Evolutionary conservation across 352 stramenopile species (phyloP).

Genomic region (Elongisporangium prolatum): DNA sequence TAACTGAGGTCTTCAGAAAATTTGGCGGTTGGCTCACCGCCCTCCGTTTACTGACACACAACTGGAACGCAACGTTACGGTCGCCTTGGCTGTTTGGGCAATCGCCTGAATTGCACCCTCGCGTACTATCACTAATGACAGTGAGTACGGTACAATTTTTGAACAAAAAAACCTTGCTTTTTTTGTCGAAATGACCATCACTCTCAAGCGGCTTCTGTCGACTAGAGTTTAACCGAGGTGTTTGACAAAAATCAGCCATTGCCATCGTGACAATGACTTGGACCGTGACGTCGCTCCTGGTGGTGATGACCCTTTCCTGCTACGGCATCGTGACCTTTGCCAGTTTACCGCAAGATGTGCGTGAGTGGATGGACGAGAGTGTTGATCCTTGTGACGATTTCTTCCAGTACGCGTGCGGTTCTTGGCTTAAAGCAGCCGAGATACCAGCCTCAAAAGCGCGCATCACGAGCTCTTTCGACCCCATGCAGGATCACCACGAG

Average conservation of each 20-base stretch:
- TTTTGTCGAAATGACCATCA: too few relatives aligned
- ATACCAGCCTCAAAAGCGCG: not conserved
- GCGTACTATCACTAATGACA: not conserved
- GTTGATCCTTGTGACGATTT: slow-evolving; percentile 2
- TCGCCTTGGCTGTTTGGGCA: not conserved
- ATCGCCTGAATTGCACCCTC: not conserved
- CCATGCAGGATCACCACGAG: not conserved
- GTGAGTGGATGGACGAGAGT: slow-evolving; percentile 2
- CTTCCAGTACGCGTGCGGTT: slow-evolving; percentile 1
- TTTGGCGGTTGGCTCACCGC: not conserved
- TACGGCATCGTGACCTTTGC: not conserved
- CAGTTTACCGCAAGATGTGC: not conserved
- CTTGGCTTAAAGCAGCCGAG: not conserved
- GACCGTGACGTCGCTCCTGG: not conserved
- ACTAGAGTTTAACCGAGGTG: not conserved
- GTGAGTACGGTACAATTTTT: not conserved
- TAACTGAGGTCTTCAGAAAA: not conserved
- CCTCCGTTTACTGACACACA: not conserved
- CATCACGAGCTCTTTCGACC: not conserved
- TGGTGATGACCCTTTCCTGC: not conserved
- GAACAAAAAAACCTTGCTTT: not conserved
- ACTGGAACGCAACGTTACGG: not conserved
- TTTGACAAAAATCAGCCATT: not conserved
- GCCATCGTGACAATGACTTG: not conserved
- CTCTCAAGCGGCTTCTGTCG: not conserved